Evolutionary conservation across 1,284 basidiomycete species (phyloP).

Genomic region (Entoloma clypeatum): DNA sequence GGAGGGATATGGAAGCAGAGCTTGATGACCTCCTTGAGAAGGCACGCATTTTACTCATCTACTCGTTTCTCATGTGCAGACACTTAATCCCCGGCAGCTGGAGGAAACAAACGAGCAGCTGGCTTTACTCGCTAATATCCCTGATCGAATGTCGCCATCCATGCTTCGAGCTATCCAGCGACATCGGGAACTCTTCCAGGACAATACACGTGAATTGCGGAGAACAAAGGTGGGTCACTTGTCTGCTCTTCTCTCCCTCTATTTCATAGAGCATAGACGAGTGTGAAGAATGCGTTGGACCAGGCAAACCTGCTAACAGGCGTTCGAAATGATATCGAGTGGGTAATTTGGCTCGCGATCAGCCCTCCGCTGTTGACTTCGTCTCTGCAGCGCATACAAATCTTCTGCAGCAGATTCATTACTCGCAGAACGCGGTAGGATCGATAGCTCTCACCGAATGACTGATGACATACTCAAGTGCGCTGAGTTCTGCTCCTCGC

Average conservation of each 20-base stretch:
- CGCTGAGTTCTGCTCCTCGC: slow-evolving; percentile 24
- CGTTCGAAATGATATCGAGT: slow-evolving; percentile 97
- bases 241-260: background rate
- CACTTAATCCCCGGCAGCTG: slow-evolving; percentile 49
- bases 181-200: slow-evolving; percentile 87
- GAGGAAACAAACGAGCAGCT: slow-evolving; percentile 81
- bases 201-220: slow-evolving; percentile 80
- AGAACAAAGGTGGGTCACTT: slow-evolving; percentile 67
- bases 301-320: slow-evolving; percentile 84
- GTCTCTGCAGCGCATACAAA: slow-evolving; percentile 70
- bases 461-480: slow-evolving; percentile 90
- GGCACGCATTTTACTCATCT: slow-evolving; percentile 39
- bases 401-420: slow-evolving; percentile 84
- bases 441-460: slow-evolving; percentile 94
- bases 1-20: slow-evolving; percentile 82
- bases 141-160: slow-evolving; percentile 77
- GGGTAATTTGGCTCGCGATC: slow-evolving; percentile 26
- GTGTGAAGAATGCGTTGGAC: slow-evolving; percentile 82
- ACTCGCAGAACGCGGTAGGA: slow-evolving; percentile 81
- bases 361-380: background rate
- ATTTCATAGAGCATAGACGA: slow-evolving; percentile 44
- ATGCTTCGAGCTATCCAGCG: slow-evolving; percentile 88
- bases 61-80: background rate
- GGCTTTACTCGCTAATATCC: slow-evolving; percentile 61
- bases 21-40: slow-evolving; percentile 86